Conservation (phyloP, 2,329 filamentous ascomycete species). For the Nannizziopsis barbatae region DNA sequence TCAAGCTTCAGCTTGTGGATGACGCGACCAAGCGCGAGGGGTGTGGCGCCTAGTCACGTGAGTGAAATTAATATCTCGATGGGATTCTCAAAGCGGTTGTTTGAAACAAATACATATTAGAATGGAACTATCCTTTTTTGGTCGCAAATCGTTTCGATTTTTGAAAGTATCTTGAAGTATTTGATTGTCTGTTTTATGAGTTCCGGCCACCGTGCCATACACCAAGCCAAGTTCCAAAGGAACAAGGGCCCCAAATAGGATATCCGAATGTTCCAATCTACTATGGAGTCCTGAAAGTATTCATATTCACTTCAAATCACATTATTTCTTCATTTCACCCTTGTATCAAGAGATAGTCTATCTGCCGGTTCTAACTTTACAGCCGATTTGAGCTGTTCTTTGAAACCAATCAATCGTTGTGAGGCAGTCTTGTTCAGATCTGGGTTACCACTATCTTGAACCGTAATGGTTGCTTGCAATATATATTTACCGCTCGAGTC, state of each 20-base stretch:
- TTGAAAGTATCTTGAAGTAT: too few species aligned
- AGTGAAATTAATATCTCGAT: not conserved
- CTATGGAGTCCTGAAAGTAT: too few species aligned
- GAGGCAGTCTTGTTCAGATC: conserved; percentile 45
- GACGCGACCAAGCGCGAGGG: not conserved
- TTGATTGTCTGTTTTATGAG: too few species aligned
- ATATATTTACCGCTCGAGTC: conserved; percentile 49
- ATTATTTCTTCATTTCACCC: conserved; percentile 39
- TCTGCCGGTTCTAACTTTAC: conserved; percentile 49
- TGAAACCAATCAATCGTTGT: conserved; percentile 45
- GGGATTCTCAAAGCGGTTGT: not conserved
- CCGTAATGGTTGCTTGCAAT: conserved; percentile 46
- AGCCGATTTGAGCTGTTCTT: conserved; percentile 44
- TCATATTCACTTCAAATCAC: not conserved
- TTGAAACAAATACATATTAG: too few species aligned
- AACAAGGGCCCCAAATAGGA: too few species aligned
- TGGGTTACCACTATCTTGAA: conserved; percentile 45
- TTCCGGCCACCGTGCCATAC: too few species aligned
- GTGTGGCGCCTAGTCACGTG: conserved; percentile 6
- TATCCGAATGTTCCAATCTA: too few species aligned
- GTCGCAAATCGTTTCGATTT: too few species aligned
- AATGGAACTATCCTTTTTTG: too few species aligned
- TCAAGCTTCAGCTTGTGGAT: not conserved
- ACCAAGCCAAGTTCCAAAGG: too few species aligned
- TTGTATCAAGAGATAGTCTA: conserved; percentile 48